These are phyloP conservation scores for Rhynchospora pubera DNA, from an alignment of 176 grass and related monocot species.

Conservation along the genomic window DNA sequence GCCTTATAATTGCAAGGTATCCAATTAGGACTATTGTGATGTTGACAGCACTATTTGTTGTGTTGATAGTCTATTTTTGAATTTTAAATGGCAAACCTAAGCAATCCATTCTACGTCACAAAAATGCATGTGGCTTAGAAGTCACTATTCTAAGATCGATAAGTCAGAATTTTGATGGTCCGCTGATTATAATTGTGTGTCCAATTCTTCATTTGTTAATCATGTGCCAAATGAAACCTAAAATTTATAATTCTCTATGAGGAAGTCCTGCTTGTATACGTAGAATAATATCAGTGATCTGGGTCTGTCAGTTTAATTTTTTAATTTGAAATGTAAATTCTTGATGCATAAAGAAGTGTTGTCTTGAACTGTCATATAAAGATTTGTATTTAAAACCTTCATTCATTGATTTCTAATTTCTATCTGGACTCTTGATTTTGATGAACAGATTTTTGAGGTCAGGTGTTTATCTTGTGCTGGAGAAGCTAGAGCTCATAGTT, in stretches of 20 bases:
- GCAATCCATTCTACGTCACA: neutral
- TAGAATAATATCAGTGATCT: neutral
- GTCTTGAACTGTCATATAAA: neutral
- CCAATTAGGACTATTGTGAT: neutral
- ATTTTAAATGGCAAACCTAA: neutral
- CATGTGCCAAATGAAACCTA: neutral
- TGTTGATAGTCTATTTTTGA: neutral
- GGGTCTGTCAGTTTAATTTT: neutral
- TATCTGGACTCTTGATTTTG: neutral
- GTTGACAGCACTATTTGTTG: neutral
- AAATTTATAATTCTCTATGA: neutral
- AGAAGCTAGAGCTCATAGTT: conserved; percentile 88
- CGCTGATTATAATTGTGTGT: neutral
- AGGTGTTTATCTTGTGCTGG: conserved; percentile 89
- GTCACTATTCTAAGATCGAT: neutral
- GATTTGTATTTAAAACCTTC: neutral
- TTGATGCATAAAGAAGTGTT: neutral
- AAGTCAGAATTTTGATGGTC: neutral
- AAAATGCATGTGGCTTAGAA: neutral
- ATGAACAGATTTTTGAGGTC: conserved; percentile 75
- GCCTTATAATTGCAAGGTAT: neutral
- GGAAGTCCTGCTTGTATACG: neutral
- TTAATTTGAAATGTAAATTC: neutral
- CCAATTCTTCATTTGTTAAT: neutral
- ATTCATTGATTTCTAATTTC: neutral